These are phyloP conservation scores for Diaporthe capsici DNA, from an alignment of 2,329 filamentous ascomycete species.

Conservation along the genomic window DNA sequence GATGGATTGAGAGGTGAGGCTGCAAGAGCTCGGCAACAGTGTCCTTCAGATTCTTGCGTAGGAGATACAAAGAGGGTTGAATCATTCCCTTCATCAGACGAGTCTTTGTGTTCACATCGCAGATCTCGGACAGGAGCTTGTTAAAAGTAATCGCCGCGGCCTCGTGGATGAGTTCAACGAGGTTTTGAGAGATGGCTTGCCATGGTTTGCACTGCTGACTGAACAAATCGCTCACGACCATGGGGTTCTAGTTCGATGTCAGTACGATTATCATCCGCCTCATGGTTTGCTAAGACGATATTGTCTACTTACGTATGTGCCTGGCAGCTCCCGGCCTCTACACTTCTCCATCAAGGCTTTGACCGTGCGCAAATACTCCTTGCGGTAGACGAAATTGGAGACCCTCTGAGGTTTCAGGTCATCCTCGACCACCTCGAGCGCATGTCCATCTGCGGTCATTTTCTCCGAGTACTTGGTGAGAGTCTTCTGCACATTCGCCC, in stretches of 20 bases:
- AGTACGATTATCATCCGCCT: not conserved
- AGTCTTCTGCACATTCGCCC: slow-evolving; percentile 46
- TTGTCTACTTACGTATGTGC: slow-evolving; percentile 42
- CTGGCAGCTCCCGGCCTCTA: slow-evolving; percentile 47
- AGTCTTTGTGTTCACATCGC: slow-evolving; percentile 44
- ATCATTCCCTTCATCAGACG: slow-evolving; percentile 46
- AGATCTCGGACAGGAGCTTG: slow-evolving; percentile 44
- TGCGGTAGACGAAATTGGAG: slow-evolving; percentile 34
- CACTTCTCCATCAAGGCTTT: slow-evolving; percentile 46
- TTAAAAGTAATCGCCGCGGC: slow-evolving; percentile 45
- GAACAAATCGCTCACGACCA: slow-evolving; percentile 48
- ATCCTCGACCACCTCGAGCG: slow-evolving; percentile 47
- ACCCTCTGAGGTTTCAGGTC: slow-evolving; percentile 38
- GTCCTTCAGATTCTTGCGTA: slow-evolving; percentile 43
- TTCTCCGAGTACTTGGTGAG: slow-evolving; percentile 44
- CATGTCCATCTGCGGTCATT: slow-evolving; percentile 46
- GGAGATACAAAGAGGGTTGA: slow-evolving; percentile 44
- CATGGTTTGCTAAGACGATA: not conserved
- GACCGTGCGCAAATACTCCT: slow-evolving; percentile 41
- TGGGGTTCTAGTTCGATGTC: slow-evolving; percentile 42
- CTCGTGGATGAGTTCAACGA: slow-evolving; percentile 47
- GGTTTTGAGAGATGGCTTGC: slow-evolving; percentile 46
- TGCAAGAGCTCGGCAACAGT: slow-evolving; percentile 46
- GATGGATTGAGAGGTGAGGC: slow-evolving; percentile 47
- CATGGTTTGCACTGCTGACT: slow-evolving; percentile 48